Conservation (phyloP, 1,284 basidiomycete species). For the Meripilus lineatus region DNA sequence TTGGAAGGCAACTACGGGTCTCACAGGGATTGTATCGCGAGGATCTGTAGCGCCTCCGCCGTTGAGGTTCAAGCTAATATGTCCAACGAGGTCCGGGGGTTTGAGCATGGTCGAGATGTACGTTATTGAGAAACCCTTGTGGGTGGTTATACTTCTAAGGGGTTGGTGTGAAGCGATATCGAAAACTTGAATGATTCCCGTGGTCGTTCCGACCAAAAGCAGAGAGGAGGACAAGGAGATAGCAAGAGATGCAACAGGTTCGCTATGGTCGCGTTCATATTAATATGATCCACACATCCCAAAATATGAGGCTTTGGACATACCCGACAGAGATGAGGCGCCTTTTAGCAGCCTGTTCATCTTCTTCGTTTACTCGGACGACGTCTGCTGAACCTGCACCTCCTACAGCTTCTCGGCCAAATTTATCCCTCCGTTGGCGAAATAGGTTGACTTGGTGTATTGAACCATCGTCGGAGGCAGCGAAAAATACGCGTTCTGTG, state of each 20-base stretch:
- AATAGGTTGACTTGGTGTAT: slow-evolving; percentile 83
- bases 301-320: slow-evolving; percentile 16
- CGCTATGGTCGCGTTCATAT: slow-evolving; percentile 27
- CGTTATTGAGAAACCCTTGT: slow-evolving; percentile 71
- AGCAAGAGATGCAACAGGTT: slow-evolving; percentile 65
- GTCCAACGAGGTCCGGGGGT: slow-evolving; percentile 80
- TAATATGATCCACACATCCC: slow-evolving; percentile 5
- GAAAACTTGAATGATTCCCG: slow-evolving; percentile 78
- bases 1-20: slow-evolving; percentile 64
- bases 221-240: slow-evolving; percentile 74
- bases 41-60: slow-evolving; percentile 36
- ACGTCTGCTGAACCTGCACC: slow-evolving; percentile 69
- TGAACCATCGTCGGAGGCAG: slow-evolving; percentile 66
- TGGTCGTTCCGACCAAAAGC: slow-evolving; percentile 69
- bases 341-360: slow-evolving; percentile 33
- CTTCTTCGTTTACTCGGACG: slow-evolving; percentile 56
- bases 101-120: slow-evolving; percentile 73
- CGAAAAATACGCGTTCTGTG: slow-evolving; percentile 86
- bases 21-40: slow-evolving; percentile 60
- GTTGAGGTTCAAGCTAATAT: slow-evolving; percentile 54
- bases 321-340: slow-evolving; percentile 63
- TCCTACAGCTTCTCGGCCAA: slow-evolving; percentile 65
- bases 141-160: slow-evolving; percentile 72
- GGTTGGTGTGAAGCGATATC: slow-evolving; percentile 89
- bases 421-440: slow-evolving; percentile 49